Conservation (phyloP, 2,329 filamentous ascomycete genomes). For the Talaromyces sp. region DNA sequence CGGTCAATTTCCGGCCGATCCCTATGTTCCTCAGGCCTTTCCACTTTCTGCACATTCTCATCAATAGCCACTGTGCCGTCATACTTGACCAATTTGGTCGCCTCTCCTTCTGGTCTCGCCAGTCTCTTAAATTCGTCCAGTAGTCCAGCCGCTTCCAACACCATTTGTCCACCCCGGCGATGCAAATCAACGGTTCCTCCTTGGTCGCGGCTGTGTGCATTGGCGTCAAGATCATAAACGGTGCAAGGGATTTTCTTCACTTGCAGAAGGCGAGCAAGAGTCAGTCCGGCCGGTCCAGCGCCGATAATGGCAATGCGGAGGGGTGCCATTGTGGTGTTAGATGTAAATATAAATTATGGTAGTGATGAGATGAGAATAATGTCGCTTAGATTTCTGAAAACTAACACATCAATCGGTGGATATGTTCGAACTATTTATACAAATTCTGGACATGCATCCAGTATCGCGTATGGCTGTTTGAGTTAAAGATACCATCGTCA, state of each 20-base stretch:
- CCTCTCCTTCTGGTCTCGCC: slow-evolving; percentile 2
- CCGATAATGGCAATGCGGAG: slow-evolving; percentile 48
- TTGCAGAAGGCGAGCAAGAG: slow-evolving; percentile 53
- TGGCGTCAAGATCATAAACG: slow-evolving; percentile 48
- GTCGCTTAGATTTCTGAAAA: neutral
- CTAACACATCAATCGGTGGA: neutral
- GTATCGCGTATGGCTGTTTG: neutral
- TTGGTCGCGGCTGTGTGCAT: slow-evolving; percentile 43
- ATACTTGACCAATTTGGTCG: slow-evolving; percentile 22
- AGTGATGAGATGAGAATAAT: neutral
- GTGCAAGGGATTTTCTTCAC: slow-evolving; percentile 46
- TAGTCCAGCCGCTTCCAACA: slow-evolving; percentile 51
- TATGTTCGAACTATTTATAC: neutral
- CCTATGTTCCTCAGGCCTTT: neutral
- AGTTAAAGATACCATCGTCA: neutral
- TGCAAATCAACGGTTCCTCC: slow-evolving; percentile 58
- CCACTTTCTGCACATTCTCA: slow-evolving; percentile 1
- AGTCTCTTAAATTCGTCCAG: slow-evolving; percentile 47
- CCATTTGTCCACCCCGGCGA: slow-evolving; percentile 49
- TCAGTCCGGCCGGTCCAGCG: slow-evolving; percentile 50
- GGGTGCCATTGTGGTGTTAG: neutral
- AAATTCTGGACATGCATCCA: neutral
- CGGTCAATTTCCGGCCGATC: slow-evolving; percentile 9
- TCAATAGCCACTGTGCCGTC: neutral
- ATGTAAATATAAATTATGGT: neutral